These are phyloP conservation scores for Hypoxylon sp. DNA, from an alignment of 2,329 filamentous ascomycete genomes.

Conservation along the genomic window DNA sequence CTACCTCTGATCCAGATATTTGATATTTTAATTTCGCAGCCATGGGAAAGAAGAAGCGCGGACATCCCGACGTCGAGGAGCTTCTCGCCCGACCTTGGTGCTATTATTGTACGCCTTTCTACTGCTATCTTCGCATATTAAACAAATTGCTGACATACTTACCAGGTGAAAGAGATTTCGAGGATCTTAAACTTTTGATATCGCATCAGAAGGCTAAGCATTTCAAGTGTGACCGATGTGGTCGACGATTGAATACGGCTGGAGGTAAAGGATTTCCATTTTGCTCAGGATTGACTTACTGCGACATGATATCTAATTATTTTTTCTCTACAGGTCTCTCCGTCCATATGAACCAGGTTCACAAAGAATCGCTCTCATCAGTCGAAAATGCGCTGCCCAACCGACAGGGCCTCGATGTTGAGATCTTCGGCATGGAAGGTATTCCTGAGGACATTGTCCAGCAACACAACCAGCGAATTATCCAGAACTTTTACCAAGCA, in stretches of 20 bases:
- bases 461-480: constrained; percentile 88
- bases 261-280: constrained; percentile 75
- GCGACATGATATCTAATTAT: constrained; percentile 25
- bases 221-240: constrained; percentile 96
- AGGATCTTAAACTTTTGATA: constrained; percentile 96
- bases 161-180: constrained; percentile 91
- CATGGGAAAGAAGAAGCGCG: constrained; percentile 94
- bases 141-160: constrained; percentile 47
- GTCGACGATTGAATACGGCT: constrained; percentile 89
- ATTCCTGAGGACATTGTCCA: constrained; percentile 88
- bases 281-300: constrained; percentile 9
- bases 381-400: constrained; percentile 95
- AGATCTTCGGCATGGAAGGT: constrained; percentile 99
- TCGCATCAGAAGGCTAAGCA: constrained; percentile 99
- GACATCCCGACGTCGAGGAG: constrained; percentile 89
- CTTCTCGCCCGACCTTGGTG: constrained; percentile 92
- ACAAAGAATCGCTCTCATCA: constrained; percentile 89
- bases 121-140: constrained; percentile 15
- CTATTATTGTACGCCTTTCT: constrained; percentile 82
- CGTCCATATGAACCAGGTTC: constrained; percentile 98
- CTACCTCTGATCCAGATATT: background rate
- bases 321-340: constrained; percentile 76
- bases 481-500: constrained; percentile 86
- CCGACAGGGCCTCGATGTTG: constrained; percentile 86
- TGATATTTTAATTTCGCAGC: constrained; percentile 47